Base-by-base conservation (phyloP, 495 filamentous ascomycete species). In the Penicillium desertorum region DNA sequence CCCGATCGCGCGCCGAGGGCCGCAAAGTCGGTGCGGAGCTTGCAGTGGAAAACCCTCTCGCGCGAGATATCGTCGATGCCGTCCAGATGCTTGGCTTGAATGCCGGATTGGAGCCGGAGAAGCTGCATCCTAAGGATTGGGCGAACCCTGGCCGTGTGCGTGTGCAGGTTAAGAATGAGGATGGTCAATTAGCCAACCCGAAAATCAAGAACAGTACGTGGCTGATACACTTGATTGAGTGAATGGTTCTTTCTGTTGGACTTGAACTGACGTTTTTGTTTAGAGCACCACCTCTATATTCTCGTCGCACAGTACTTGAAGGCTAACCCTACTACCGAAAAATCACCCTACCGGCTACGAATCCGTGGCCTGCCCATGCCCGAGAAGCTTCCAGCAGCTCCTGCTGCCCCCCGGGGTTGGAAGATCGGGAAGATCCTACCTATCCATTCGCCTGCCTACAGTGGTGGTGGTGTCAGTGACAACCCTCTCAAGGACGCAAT, bases 401-500 rank as follows among this genome's bases (percentile, higher is more conserved):
- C 90, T 3, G 84, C 89, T 4, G 85, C 94, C 32, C 94, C 94
- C 39, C 80, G 87, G 45, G 94, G 93, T 10, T 98, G 92, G 91
- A 97, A 96, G 77, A 87, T 98, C 65, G 84, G 85, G 30, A 82
- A 75, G 20, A 81, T 98, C 51, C 61, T 98, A 54, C 94, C 94
- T 27, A 82, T 93, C 60, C 91, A 96, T 62, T 89, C 85, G 22
- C 85, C 93, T 0, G 94, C 91, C 12, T 80, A 98, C 72, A 95
- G 87, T 49, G 94, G 94, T 3, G 93, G 95, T 22, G 94, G 94
- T 22, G 91, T 98, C 8, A 95, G 88, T 59, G 94, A 98, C 68
- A 96, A 98, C 63, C 88, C 96, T 25, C 84, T 98, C 62, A 92
- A 94, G 79, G 92, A 98, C 58, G 96, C 97, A 78, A 96, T 98